Percentiles rank a stretch among this genome's conserved stretches.
Conservation (phyloP, 257 asterid genomes). For the Perilla frutescens region DNA sequence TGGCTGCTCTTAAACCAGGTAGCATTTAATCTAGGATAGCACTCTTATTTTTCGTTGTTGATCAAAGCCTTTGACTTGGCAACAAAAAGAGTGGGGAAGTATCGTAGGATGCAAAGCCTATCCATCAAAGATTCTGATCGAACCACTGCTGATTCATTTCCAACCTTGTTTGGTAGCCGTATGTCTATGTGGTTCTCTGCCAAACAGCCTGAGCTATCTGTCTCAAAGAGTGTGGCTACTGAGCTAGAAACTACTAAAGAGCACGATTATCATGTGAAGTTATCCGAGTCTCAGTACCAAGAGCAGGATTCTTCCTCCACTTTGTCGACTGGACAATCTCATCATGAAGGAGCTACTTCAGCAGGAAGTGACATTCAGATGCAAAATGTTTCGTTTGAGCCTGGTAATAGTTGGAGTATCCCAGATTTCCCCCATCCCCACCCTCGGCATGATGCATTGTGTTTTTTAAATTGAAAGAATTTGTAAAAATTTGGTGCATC, state of each 20-base stretch:
- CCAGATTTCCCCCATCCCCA: background rate
- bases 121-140: conserved; percentile 41
- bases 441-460: background rate
- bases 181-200: conserved; percentile 52
- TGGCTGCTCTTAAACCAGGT: conserved; percentile 34
- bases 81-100: conserved; percentile 16
- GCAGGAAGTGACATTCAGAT: conserved; percentile 39
- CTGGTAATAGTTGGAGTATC: conserved; percentile 46
- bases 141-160: conserved; percentile 39
- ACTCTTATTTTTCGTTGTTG: background rate
- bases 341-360: conserved; percentile 41
- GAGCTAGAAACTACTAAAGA: conserved; percentile 35
- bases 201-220: conserved; percentile 43
- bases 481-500: conserved; percentile 1
- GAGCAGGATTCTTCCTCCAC: conserved; percentile 61
- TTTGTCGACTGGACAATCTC: conserved; percentile 54
- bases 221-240: conserved; percentile 37
- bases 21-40: conserved; percentile 5
- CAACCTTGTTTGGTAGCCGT: conserved; percentile 42
- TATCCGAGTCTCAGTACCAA: conserved; percentile 48
- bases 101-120: conserved; percentile 56
- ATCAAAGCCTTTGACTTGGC: conserved; percentile 26
- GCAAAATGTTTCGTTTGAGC: conserved; percentile 47
- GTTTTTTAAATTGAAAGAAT: background rate
- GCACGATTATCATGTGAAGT: conserved; percentile 37